A percentile compares a stretch with the other conserved stretches of the same genome.
These are phyloP conservation scores for Erigeron canadensis DNA, from an alignment of 129 eudicot genomes.

Conservation along the genomic window DNA sequence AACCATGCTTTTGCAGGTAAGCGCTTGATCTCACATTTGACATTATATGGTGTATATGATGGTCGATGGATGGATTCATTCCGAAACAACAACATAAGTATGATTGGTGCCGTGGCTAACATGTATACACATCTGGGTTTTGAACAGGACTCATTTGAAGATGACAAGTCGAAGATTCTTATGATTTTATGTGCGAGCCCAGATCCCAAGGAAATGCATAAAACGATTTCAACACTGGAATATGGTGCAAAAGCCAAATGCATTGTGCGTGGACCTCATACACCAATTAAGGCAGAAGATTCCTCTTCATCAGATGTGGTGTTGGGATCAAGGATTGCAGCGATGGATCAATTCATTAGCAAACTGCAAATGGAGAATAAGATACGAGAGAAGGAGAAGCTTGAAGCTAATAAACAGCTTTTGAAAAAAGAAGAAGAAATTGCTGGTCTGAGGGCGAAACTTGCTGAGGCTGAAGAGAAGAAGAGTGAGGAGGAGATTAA, in stretches of 20 bases:
- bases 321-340: constrained; percentile 77
- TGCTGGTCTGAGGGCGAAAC: constrained; percentile 59
- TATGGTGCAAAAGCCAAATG: constrained; percentile 99
- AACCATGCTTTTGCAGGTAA: constrained; percentile 98
- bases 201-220: constrained; percentile 93
- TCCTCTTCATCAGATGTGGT: constrained; percentile 69
- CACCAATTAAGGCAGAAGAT: constrained; percentile 74
- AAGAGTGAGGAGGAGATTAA: constrained; percentile 72
- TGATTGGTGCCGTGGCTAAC: background rate
- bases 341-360: constrained; percentile 87
- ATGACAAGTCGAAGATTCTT: constrained; percentile 90
- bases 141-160: constrained; percentile 87
- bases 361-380: constrained; percentile 85
- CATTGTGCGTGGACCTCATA: constrained; percentile 83
- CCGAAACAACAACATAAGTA: background rate
- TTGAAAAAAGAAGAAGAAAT: constrained; percentile 80
- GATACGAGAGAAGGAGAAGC: constrained; percentile 65
- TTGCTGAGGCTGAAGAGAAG: constrained; percentile 49
- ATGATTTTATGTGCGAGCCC: constrained; percentile 97
- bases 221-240: constrained; percentile 86
- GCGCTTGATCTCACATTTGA: background rate
- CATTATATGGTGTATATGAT: background rate
- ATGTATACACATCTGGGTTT: background rate
- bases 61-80: background rate
- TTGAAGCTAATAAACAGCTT: constrained; percentile 68